Conservation (phyloP, 768 basidiomycete genomes). For the Mycena metata region DNA sequence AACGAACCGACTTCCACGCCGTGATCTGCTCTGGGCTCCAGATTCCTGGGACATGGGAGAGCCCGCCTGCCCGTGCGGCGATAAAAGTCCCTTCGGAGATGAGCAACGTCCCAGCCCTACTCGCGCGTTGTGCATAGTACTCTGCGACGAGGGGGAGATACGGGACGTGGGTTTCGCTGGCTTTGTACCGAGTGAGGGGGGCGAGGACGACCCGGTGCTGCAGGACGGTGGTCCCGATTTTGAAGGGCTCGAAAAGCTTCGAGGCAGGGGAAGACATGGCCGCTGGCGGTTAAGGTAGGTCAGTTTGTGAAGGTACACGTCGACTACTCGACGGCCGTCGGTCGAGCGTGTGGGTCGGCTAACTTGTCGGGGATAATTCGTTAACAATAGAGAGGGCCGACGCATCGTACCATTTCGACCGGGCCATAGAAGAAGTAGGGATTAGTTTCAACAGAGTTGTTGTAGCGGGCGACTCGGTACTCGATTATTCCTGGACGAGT, state of each 20-base stretch:
- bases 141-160: conserved; percentile 43
- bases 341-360: too few relatives aligned
- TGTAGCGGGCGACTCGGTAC: background rate
- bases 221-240: background rate
- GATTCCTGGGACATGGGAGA: conserved; percentile 40
- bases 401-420: background rate
- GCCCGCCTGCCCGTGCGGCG: conserved; percentile 41
- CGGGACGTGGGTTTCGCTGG: conserved; percentile 41
- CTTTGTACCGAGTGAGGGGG: conserved; percentile 17
- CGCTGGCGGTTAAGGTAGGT: too few relatives aligned
- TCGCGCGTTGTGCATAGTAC: conserved; percentile 49
- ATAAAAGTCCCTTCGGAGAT: conserved; percentile 59
- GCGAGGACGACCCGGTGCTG: conserved; percentile 1
- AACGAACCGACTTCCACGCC: conserved; percentile 38
- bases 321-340: too few relatives aligned
- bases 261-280: too few relatives aligned
- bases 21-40: conserved; percentile 37
- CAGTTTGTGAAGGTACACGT: too few relatives aligned
- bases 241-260: background rate
- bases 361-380: too few relatives aligned
- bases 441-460: background rate
- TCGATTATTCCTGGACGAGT: background rate
- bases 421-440: conserved; percentile 13
- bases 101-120: conserved; percentile 50
- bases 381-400: background rate